These are phyloP conservation scores for Colletotrichum paranaense DNA, from an alignment of 2,329 filamentous ascomycete genomes.

Conservation along the genomic window DNA sequence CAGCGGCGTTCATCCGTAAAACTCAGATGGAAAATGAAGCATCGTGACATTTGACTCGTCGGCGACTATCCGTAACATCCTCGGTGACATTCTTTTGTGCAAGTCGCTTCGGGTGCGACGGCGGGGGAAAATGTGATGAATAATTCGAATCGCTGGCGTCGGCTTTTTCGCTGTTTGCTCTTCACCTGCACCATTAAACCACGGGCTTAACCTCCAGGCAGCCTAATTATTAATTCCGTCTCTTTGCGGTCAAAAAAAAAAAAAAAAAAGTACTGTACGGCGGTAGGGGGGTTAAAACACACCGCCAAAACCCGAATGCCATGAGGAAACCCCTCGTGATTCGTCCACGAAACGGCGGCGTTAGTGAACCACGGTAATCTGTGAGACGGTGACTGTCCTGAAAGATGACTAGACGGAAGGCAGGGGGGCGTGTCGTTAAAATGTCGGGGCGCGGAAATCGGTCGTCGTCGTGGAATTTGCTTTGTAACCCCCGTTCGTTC, in stretches of 20 bases:
- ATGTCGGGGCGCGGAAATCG: constrained; percentile 6
- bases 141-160: constrained; percentile 3
- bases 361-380: neutral
- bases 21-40: neutral
- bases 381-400: neutral
- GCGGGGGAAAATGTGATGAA: neutral
- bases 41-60: neutral
- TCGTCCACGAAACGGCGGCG: constrained; percentile 22
- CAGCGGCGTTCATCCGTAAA: neutral
- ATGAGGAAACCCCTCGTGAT: constrained; percentile 6
- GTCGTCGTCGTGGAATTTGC: neutral
- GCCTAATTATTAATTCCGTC: constrained; percentile 24
- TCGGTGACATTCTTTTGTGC: neutral
- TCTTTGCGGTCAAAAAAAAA: neutral
- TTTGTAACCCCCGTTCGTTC: neutral
- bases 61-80: neutral
- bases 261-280: too few species aligned
- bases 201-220: constrained; percentile 19
- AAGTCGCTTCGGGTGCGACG: constrained; percentile 5
- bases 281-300: constrained; percentile 20
- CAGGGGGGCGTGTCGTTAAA: constrained; percentile 25
- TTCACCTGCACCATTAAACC: neutral
- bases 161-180: constrained; percentile 11
- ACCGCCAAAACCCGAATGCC: constrained; percentile 33
- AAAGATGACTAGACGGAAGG: neutral